A percentile compares a stretch with the other conserved stretches of the same genome.
These are phyloP conservation scores for Nakaseomyces uthaithaninus DNA, from an alignment of 1,139 yeast species.

Conservation along the genomic window DNA sequence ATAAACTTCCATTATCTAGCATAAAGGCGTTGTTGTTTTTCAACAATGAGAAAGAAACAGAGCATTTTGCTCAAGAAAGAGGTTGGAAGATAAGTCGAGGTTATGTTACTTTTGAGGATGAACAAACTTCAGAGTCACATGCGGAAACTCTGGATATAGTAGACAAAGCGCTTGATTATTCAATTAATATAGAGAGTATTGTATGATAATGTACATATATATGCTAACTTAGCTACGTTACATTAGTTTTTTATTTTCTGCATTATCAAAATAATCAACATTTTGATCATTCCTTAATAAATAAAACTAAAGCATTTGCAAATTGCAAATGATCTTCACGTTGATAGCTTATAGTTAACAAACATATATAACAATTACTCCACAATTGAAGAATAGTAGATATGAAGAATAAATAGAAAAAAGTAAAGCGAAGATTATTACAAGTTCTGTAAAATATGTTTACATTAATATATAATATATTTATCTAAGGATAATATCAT, in stretches of 20 bases:
- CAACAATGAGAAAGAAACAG: constrained; percentile 59
- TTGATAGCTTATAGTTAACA: too few species aligned
- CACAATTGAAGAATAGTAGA: too few species aligned
- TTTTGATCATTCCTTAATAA: too few species aligned
- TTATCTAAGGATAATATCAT: constrained; percentile 5
- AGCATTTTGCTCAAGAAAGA: constrained; percentile 47
- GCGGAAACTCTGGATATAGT: constrained; percentile 18
- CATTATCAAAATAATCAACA: too few species aligned
- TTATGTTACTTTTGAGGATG: constrained; percentile 47
- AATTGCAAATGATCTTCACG: too few species aligned
- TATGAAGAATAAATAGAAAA: too few species aligned
- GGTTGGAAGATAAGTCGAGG: constrained; percentile 62
- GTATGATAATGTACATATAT: constrained; percentile 16
- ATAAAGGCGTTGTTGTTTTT: constrained; percentile 75
- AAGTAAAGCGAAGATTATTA: too few species aligned
- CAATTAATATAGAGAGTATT: constrained; percentile 30
- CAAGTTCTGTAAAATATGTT: constrained; percentile 4
- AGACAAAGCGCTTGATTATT: constrained; percentile 28
- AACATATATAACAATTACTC: too few species aligned
- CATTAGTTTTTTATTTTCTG: too few species aligned
- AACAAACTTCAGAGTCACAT: constrained; percentile 15
- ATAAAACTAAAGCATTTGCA: too few species aligned
- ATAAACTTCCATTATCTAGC: constrained; percentile 67
- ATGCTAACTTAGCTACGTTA: background rate
- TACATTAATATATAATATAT: constrained; percentile 4